Base-by-base conservation (phyloP, 1,139 yeast genomes). In the Suzukiozyma palmioleophila region DNA sequence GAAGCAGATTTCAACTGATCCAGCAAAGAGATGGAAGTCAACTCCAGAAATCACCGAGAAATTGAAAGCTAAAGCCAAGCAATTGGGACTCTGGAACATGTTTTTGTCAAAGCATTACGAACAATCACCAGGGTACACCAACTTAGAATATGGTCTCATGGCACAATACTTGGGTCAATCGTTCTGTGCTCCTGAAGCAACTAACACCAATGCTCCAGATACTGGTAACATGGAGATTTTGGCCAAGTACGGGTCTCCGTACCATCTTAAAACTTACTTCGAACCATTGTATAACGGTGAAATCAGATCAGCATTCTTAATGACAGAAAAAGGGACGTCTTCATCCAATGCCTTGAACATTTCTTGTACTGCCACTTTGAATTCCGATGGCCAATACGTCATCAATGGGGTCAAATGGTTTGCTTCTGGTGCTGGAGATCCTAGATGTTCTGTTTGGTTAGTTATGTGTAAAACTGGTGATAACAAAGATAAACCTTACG, bases 341-440 rank as follows among this genome's bases (percentile, higher is more conserved):
- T 77, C 84, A 0, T 79, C 87, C 4, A 82, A 82, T 53, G 86
- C 87, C 2, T 69, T 81, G 49, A 81, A 81, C 57, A 79, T 81
- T 43, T 68, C 79, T 8, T 62, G 76, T 27, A 60, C 69, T 26
- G 82, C 84, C 34, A 52, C 44, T 15, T 52, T 53, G 43, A 75
- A 77, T 36, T 61, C 62, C 6, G 43, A 42, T n/a, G 78, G 78
- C 3, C 69, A 77, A 47, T 78, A 71, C 48, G 78, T 79, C 3
- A 50, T 82, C 36, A 78, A 77, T 46, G 89, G 89, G 9, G 70
- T 79, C 46, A 82, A 82, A 54, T 82, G 88, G 88, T 81, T 82
- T 73, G 83, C 85, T 2, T 77, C 85, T 0, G 87, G 87, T 24
- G 87, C 86, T 28, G 87, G 85, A 15, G 87, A 82, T 56, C 86